Evolutionary conservation across 192 early-diverging fungal species (phyloP).

Genomic region (Dissophora globulifera): DNA sequence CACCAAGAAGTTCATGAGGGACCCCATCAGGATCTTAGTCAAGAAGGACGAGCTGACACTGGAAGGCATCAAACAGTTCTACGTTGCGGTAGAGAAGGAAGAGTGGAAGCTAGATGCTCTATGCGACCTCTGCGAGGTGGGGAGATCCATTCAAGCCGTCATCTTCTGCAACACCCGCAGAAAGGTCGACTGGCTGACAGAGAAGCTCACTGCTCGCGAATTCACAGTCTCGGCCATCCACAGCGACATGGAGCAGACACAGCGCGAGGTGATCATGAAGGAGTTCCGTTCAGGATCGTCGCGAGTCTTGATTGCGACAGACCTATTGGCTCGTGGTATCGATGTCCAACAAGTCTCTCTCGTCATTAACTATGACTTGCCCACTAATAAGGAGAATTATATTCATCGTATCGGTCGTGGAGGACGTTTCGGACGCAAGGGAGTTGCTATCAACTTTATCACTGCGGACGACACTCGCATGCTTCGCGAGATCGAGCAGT

Average conservation of each 20-base stretch:
- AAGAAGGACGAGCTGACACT: slow-evolving; percentile 94
- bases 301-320: slow-evolving; percentile 5
- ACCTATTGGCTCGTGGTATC: slow-evolving; percentile 6
- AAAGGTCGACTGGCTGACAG: slow-evolving; percentile 97
- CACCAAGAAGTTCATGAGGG: slow-evolving; percentile 94
- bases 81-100: slow-evolving; percentile 95
- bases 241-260: slow-evolving; percentile 5
- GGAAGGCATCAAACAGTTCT: slow-evolving; percentile 94
- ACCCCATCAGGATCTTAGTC: slow-evolving; percentile 97
- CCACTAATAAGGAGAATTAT: slow-evolving; percentile 96
- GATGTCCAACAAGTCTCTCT: slow-evolving; percentile 99
- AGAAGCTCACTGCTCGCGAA: slow-evolving; percentile 77
- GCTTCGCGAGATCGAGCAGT: slow-evolving; percentile 80
- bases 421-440: slow-evolving; percentile 99
- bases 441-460: slow-evolving; percentile 99
- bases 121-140: slow-evolving; percentile 95
- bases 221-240: slow-evolving; percentile 5
- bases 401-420: slow-evolving; percentile 99
- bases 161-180: slow-evolving; percentile 97
- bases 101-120: slow-evolving; percentile 99
- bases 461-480: slow-evolving; percentile 86
- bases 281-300: slow-evolving; percentile 11
- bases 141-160: slow-evolving; percentile 96
- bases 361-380: slow-evolving; percentile 90
- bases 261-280: slow-evolving; percentile 13